phyloP scores from a whole-genome alignment of 2,329 filamentous ascomycete genomes.

The Dactylonectria macrodidyma region DNA sequence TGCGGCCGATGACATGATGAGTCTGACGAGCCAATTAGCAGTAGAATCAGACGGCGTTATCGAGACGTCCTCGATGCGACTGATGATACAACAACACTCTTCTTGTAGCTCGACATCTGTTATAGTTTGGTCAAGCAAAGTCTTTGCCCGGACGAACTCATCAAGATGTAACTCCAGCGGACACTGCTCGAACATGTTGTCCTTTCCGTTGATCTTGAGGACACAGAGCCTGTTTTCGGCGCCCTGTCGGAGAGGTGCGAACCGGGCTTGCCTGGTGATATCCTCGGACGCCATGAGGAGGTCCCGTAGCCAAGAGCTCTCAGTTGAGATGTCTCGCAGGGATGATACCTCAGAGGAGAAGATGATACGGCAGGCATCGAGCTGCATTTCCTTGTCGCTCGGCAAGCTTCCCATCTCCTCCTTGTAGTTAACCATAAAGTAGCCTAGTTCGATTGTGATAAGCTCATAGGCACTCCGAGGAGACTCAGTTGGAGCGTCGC shows the following conservation, averaged over 20 bases:
- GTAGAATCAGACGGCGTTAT: conserved; percentile 42
- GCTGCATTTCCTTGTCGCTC: conserved; percentile 38
- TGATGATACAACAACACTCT: conserved; percentile 43
- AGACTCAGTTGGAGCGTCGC: conserved; percentile 36
- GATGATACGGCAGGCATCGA: conserved; percentile 38
- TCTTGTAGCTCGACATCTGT: conserved; percentile 37
- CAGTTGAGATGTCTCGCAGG: fast-evolving
- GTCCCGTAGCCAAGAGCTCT: conserved; percentile 41
- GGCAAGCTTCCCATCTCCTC: conserved; percentile 38
- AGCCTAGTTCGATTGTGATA: conserved; percentile 39
- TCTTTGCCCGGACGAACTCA: conserved; percentile 35
- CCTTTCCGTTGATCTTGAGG: conserved; percentile 48
- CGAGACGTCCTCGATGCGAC: conserved; percentile 38
- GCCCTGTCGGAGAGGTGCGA: conserved; percentile 44
- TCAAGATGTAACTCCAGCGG: conserved; percentile 46
- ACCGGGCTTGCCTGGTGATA: conserved; percentile 41
- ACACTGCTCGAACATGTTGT: conserved; percentile 48
- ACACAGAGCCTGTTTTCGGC: conserved; percentile 43
- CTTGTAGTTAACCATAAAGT: conserved; percentile 45
- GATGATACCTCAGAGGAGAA: conserved; percentile 36
- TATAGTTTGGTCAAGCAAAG: conserved; percentile 22
- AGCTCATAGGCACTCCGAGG: conserved; percentile 42
- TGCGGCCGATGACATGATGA: too few relatives aligned
- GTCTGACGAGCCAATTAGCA: conserved; percentile 42
- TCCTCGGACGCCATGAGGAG: conserved; percentile 30